Evolutionary conservation across 2,329 filamentous ascomycete species (phyloP).

Genomic region (Achaetomium macrosporum): DNA sequence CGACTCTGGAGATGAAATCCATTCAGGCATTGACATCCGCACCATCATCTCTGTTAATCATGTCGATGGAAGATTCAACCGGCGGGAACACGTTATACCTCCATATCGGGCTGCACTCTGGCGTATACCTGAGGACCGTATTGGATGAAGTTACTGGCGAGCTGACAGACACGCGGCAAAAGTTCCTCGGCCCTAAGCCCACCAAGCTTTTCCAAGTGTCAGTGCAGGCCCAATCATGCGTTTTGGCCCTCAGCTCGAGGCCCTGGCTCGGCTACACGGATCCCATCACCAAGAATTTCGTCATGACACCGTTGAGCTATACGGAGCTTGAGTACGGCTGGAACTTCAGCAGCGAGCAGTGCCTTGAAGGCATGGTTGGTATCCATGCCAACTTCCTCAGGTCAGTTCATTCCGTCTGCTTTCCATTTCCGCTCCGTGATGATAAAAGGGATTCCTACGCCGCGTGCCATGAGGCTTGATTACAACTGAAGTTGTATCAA

Average conservation of each 20-base stretch:
- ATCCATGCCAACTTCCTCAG: conserved; percentile 83
- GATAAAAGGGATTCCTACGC: conserved; percentile 57
- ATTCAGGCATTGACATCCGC: conserved; percentile 89
- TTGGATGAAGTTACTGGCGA: conserved; percentile 94
- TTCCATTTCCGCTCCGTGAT: conserved; percentile 47
- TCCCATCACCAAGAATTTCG: conserved; percentile 77
- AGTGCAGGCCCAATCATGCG: conserved; percentile 75
- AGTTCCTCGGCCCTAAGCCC: conserved; percentile 86
- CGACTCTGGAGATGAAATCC: conserved; percentile 86
- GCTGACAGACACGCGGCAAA: conserved; percentile 86
- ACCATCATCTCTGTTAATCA: conserved; percentile 82
- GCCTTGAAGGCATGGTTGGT: conserved; percentile 87
- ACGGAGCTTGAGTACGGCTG: conserved; percentile 85
- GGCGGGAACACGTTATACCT: conserved; percentile 86
- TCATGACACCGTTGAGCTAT: conserved; percentile 88
- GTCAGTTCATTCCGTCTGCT: conserved; percentile 49
- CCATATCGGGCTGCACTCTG: conserved; percentile 92
- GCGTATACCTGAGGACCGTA: conserved; percentile 91
- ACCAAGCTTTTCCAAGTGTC: conserved; percentile 89
- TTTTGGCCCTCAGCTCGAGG: conserved; percentile 83
- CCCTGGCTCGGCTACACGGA: conserved; percentile 97
- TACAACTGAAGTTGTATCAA: conserved; percentile 57
- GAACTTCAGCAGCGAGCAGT: conserved; percentile 95
- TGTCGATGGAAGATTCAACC: conserved; percentile 91
- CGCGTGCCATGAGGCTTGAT: conserved; percentile 49